Conservation (phyloP, 2,329 filamentous ascomycete genomes). For the Pyrenophora teres region DNA sequence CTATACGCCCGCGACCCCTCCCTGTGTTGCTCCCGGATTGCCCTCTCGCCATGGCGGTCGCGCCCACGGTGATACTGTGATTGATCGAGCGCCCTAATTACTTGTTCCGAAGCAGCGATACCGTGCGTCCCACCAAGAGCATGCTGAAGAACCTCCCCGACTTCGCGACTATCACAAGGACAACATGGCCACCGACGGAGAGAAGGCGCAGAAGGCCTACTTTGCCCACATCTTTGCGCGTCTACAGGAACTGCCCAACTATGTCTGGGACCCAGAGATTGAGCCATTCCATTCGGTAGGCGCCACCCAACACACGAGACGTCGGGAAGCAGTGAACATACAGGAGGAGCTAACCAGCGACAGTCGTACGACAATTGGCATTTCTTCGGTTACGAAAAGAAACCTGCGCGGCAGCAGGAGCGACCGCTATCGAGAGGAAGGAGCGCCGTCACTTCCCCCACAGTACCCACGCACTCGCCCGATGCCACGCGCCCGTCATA, state of each 20-base stretch:
- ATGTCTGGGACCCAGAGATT: slow-evolving; percentile 48
- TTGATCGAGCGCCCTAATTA: background rate
- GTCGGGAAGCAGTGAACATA: background rate
- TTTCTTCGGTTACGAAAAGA: slow-evolving; percentile 50
- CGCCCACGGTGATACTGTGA: slow-evolving; percentile 2
- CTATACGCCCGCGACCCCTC: slow-evolving; percentile 6
- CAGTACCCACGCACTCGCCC: slow-evolving; percentile 33
- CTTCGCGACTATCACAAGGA: slow-evolving; percentile 8
- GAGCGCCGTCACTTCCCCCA: slow-evolving; percentile 30
- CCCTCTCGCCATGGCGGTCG: slow-evolving; percentile 8
- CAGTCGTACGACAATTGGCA: slow-evolving; percentile 87
- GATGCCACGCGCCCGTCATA: slow-evolving; percentile 37
- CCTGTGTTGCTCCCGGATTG: background rate
- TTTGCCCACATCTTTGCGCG: slow-evolving; percentile 43
- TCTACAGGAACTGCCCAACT: slow-evolving; percentile 47
- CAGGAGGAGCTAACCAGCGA: slow-evolving; percentile 20
- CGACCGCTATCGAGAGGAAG: slow-evolving; percentile 33
- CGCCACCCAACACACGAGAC: background rate
- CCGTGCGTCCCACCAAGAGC: slow-evolving; percentile 6
- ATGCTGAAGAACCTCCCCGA: slow-evolving; percentile 6
- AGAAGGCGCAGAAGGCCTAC: slow-evolving; percentile 25
- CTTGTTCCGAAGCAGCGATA: background rate
- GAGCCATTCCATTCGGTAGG: slow-evolving; percentile 55
- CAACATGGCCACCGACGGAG: slow-evolving; percentile 23
- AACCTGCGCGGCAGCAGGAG: slow-evolving; percentile 12